Evolutionary conservation across 495 filamentous ascomycete genomes (phyloP), one percentile per base, ranked within the genome.

Genomic region (Xylaria castorea): DNA sequence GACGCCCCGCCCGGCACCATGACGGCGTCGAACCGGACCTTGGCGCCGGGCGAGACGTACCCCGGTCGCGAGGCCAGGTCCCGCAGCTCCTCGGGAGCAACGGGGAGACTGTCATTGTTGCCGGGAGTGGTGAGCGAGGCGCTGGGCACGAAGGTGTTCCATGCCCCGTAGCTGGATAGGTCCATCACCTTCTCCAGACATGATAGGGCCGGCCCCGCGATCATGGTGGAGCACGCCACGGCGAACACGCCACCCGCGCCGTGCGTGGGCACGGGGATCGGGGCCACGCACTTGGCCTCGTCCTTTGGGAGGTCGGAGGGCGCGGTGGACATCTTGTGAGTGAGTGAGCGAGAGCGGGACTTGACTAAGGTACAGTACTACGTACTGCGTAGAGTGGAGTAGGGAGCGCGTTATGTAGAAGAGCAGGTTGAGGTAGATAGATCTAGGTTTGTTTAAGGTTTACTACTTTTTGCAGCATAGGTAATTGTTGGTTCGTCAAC

Each of bases 71-170:
- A 79, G 68, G 74, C 76, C n/a, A 80, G 71, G 40, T 46, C 53
- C 18, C 50, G 71, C 6, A 72, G 50, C 30, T 68, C 63, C 30
- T 68, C 63, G n/a, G 16, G 46, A 34, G 25, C 3, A 9, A 18
- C 14, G 32, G 7, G 32, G 34, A 38, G 58, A 12, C 6, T 5
- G 22, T 7, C 1, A 12, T 2, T n/a, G 53, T 16, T 14, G 14
- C 30, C 61, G 14, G 73, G 77, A 16, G 50, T 22, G 42, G 75
- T 66, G 71, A 83, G 76, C 27, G 53, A 73, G 75, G 71, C 73
- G 16, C 40, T 50, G 20, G 78, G 75, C 69, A 77, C 75, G 65
- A 82, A 83, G 25, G 74, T 73, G 74, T 83, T 83, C 82, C 82
- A 83, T n/a, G 48, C 12, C 0, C 78, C 67, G 67, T 83, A 83